These are phyloP conservation scores for Colletotrichum aenigma DNA, from an alignment of 2,329 filamentous ascomycete genomes.

Conservation along the genomic window DNA sequence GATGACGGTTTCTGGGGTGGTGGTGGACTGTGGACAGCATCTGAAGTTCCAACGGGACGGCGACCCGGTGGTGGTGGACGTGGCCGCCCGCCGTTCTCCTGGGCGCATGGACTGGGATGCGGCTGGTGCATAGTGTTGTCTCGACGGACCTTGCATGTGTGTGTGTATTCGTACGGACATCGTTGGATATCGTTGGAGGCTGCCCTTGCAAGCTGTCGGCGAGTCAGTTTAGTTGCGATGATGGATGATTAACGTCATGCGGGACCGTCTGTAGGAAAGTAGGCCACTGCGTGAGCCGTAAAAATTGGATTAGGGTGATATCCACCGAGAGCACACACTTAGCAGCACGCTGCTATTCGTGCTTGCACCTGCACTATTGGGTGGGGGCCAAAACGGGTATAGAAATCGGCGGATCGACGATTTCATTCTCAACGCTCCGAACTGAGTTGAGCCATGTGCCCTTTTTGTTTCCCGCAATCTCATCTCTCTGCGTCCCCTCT, in stretches of 20 bases:
- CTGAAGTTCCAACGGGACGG: background rate
- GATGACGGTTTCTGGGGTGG: background rate
- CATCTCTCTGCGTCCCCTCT: background rate
- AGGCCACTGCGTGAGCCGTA: background rate
- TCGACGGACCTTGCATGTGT: background rate
- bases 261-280: background rate
- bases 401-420: background rate
- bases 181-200: background rate
- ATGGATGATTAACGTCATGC: constrained; percentile 6
- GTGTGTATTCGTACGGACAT: background rate
- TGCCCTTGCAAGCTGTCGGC: background rate
- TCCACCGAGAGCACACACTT: background rate
- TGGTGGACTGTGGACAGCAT: background rate
- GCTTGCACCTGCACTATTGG: background rate
- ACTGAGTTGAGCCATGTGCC: background rate
- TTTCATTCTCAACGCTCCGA: background rate
- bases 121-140: background rate
- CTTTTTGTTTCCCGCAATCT: background rate
- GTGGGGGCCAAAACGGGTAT: background rate
- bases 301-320: background rate
- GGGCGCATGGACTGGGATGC: background rate
- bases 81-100: background rate
- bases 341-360: background rate
- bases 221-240: background rate
- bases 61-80: background rate